A percentile compares a stretch with the other conserved stretches of the same genome.
These are phyloP conservation scores for Neurospora cerealis DNA, from an alignment of 495 filamentous ascomycete genomes.

Conservation along the genomic window DNA sequence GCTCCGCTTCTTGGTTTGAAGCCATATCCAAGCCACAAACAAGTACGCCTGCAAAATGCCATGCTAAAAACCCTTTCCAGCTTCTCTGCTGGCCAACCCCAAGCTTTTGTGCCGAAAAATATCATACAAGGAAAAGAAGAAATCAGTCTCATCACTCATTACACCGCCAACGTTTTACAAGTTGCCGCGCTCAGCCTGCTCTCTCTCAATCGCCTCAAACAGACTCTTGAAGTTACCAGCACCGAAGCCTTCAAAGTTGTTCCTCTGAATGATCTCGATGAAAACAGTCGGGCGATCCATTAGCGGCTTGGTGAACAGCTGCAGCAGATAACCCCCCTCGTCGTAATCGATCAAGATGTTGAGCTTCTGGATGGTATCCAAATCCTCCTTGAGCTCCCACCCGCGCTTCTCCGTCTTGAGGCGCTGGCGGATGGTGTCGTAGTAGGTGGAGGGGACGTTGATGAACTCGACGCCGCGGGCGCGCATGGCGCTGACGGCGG, in stretches of 20 bases:
- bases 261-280: slow-evolving; percentile 84
- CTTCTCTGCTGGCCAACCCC: neutral
- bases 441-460: slow-evolving; percentile 71
- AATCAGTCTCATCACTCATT: neutral
- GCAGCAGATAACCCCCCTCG: slow-evolving; percentile 73
- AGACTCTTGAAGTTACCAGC: slow-evolving; percentile 92
- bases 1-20: neutral
- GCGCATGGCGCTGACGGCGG: slow-evolving; percentile 61
- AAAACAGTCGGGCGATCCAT: slow-evolving; percentile 93
- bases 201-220: slow-evolving; percentile 86
- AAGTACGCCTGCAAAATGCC: neutral
- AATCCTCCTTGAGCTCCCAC: slow-evolving; percentile 60
- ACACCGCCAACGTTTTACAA: slow-evolving; percentile 30
- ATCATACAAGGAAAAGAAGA: neutral
- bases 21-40: neutral
- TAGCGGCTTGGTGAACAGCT: slow-evolving; percentile 83
- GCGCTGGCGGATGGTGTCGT: slow-evolving; percentile 60
- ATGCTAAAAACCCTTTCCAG: neutral
- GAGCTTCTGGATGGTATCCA: slow-evolving; percentile 58
- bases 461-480: slow-evolving; percentile 84
- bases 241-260: slow-evolving; percentile 81
- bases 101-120: neutral
- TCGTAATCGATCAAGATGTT: slow-evolving; percentile 91
- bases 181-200: slow-evolving; percentile 77
- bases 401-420: slow-evolving; percentile 43